Base-by-base conservation (phyloP, 2,329 filamentous ascomycete genomes). In the Ophiobolus disseminans region DNA sequence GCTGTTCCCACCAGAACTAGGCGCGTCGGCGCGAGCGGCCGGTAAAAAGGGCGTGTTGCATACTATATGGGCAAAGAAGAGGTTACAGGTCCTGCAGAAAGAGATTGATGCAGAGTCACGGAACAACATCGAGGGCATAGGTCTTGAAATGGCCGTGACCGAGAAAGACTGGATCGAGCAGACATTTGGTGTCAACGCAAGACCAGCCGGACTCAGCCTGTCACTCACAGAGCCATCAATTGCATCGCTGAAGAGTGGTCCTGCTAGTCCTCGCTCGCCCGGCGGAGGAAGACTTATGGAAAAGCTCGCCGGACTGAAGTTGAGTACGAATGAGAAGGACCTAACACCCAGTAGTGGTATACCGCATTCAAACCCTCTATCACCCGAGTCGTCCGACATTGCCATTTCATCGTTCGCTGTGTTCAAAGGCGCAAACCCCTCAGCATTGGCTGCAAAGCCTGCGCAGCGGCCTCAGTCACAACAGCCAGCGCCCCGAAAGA, bases 41-140 rank as follows among this genome's bases (percentile, higher is more conserved):
- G 89, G 90, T 5, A 86, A 86, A 62, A 88, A 90, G 55, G 91
- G 91, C 1, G 90, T 96, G 2, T 75, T 96, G 50, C 92, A 96
- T 68, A 96, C 90, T 2, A 85, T 93, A 48, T 97, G 92, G 91
- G 92, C 90, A 14, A 91, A 91, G 78, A 87, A 89, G 71, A 81
- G 91, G 32, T 76, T 96, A 17, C 84, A 85, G 23, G 86, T 89
- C 54, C 77, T 96, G 38, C 84, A 91, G 41, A 80, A 80, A 48
- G 91, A 96, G 76, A 93, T 96, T 60, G 84, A 82, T 8, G 77
- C 78, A 6, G 91, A 96, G 76, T 82, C 87, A 66, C 82, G 81
- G 60, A 78, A 80, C 55, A 96, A 95, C 66, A 81, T 82, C 10
- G 91, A 96, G 75, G 89, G 91, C 16, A 84, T 96, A 14, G 91